These are phyloP conservation scores for Beauveria caledonica DNA, from an alignment of 2,329 filamentous ascomycete genomes.

Conservation along the genomic window DNA sequence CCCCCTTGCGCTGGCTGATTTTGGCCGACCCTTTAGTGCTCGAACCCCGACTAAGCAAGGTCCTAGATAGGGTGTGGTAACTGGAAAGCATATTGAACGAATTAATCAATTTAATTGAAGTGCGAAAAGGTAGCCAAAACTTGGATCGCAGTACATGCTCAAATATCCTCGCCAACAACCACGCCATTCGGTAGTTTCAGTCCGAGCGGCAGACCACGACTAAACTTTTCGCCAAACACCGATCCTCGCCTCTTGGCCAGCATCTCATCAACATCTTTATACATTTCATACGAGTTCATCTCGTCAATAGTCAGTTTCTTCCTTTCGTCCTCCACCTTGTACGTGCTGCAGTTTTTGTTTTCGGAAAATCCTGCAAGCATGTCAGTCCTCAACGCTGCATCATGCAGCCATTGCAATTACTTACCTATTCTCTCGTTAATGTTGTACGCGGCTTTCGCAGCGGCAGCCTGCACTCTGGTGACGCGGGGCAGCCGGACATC, in stretches of 20 bases:
- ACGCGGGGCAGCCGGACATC: slow-evolving; percentile 45
- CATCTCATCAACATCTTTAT: slow-evolving; percentile 44
- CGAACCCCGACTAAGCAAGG: too few species aligned
- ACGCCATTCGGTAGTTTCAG: slow-evolving; percentile 43
- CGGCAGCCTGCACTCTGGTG: slow-evolving; percentile 48
- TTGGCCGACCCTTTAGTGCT: too few species aligned
- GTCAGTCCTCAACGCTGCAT: background rate
- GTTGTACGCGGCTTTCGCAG: slow-evolving; percentile 50
- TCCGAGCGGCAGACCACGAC: slow-evolving; percentile 38
- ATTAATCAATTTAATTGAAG: background rate
- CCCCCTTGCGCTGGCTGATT: too few species aligned
- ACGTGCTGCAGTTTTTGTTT: slow-evolving; percentile 47
- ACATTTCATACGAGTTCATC: slow-evolving; percentile 60
- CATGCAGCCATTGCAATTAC: slow-evolving; percentile 9
- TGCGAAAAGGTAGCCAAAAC: background rate
- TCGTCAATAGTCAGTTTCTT: slow-evolving; percentile 60
- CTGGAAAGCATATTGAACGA: too few species aligned
- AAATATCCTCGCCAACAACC: slow-evolving; percentile 18
- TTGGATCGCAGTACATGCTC: background rate
- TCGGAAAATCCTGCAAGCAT: slow-evolving; percentile 45
- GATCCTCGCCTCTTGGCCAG: slow-evolving; percentile 27
- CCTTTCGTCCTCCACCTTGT: slow-evolving; percentile 54
- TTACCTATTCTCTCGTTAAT: slow-evolving; percentile 53
- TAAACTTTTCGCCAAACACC: slow-evolving; percentile 29
- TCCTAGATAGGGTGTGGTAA: too few species aligned